A percentile compares a stretch with the other conserved stretches of the same genome.
Evolutionary conservation across 371 early-diverging fungal genomes (phyloP).

Genomic region (Sporodiniella umbellata): DNA sequence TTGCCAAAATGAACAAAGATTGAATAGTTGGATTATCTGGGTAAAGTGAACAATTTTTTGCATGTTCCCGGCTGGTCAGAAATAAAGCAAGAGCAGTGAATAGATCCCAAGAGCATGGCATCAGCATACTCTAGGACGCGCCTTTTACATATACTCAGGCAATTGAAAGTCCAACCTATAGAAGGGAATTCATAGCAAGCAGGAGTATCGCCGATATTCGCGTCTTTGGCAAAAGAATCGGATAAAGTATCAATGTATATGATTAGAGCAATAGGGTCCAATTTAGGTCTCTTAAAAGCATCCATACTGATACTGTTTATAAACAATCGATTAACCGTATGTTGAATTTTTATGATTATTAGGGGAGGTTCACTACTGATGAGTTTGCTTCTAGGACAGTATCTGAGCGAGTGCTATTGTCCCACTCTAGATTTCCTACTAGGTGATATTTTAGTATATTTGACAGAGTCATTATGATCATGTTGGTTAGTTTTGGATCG

Average conservation of each 20-base stretch:
- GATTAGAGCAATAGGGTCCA: constrained; percentile 12
- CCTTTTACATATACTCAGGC: constrained; percentile 13
- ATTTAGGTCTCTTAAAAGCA: constrained; percentile 9
- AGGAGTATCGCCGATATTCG: constrained; percentile 10
- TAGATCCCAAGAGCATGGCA: constrained; percentile 12
- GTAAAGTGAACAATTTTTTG: constrained; percentile 10
- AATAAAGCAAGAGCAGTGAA: constrained; percentile 15
- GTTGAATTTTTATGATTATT: constrained; percentile 17
- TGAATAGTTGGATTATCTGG: constrained; percentile 19
- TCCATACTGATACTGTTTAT: constrained; percentile 15
- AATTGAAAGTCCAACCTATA: constrained; percentile 16
- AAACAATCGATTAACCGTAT: constrained; percentile 7
- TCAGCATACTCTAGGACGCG: constrained; percentile 10
- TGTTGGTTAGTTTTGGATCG: constrained; percentile 15
- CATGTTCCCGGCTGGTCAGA: constrained; percentile 5
- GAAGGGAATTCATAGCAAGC: constrained; percentile 16
- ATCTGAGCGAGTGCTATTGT: constrained; percentile 16
- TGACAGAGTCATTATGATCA: constrained; percentile 15
- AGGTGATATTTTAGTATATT: constrained; percentile 16
- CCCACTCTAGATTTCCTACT: constrained; percentile 16
- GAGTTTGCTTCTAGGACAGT: constrained; percentile 15
- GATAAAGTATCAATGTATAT: constrained; percentile 9
- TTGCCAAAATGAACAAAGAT: constrained; percentile 9
- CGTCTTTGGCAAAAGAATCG: constrained; percentile 12
- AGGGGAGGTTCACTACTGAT: constrained; percentile 6